Percentiles rank a stretch among this genome's conserved stretches.
These are phyloP conservation scores for Tetrapyrgos nigripes DNA, from an alignment of 1,284 basidiomycete species.

Conservation along the genomic window DNA sequence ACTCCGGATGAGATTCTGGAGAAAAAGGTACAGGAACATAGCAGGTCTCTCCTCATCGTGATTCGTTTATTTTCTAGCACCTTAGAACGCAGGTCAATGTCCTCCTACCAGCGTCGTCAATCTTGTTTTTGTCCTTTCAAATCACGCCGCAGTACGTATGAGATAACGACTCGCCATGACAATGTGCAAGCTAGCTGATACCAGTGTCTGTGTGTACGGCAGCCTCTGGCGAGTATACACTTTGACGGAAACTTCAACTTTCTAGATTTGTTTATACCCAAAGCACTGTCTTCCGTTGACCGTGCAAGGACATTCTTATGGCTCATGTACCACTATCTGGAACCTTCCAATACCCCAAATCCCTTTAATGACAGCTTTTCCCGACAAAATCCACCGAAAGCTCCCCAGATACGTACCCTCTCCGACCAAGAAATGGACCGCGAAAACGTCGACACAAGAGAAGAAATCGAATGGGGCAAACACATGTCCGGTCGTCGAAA, in stretches of 20 bases:
- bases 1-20: constrained; percentile 74
- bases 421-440: constrained; percentile 51
- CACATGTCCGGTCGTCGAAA: constrained; percentile 71
- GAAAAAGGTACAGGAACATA: constrained; percentile 42
- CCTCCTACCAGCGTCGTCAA: constrained; percentile 86
- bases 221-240: constrained; percentile 75
- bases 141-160: constrained; percentile 71
- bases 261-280: constrained; percentile 81
- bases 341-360: constrained; percentile 60
- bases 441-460: constrained; percentile 74
- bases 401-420: constrained; percentile 60
- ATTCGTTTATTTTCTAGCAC: background rate
- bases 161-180: constrained; percentile 2
- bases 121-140: constrained; percentile 77
- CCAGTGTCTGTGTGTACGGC: background rate
- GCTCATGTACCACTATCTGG: constrained; percentile 81
- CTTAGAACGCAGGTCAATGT: constrained; percentile 59
- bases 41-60: background rate
- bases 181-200: constrained; percentile 1
- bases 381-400: constrained; percentile 52
- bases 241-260: constrained; percentile 81
- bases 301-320: constrained; percentile 82
- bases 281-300: constrained; percentile 70
- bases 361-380: constrained; percentile 72
- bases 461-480: constrained; percentile 71